phyloP scores from a whole-genome alignment of 176 grass and related monocot species.

The Chloris gayana region DNA sequence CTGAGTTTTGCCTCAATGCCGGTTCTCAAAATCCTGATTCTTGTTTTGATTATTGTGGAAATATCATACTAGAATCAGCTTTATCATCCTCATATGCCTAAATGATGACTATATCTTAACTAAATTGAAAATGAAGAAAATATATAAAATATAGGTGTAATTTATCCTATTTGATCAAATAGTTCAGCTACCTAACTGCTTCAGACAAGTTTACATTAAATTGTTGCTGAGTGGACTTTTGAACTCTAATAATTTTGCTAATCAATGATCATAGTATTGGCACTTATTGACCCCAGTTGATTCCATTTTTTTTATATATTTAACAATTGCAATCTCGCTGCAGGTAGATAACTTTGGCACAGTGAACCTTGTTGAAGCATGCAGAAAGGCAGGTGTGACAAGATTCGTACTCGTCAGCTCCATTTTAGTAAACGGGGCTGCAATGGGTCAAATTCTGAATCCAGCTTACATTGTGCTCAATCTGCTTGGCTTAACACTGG shows the following conservation, averaged over 20 bases:
- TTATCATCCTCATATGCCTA: background rate
- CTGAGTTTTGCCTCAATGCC: background rate
- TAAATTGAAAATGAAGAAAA: background rate
- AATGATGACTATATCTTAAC: background rate
- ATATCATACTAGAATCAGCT: background rate
- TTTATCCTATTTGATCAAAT: background rate
- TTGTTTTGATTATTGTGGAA: background rate
- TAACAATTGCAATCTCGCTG: constrained; percentile 9
- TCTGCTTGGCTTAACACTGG: constrained; percentile 62
- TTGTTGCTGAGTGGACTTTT: background rate
- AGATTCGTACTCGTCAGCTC: constrained; percentile 73
- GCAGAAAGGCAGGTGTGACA: constrained; percentile 56
- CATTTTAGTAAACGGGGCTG: constrained; percentile 66
- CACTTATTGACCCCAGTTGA: background rate
- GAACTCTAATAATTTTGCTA: background rate
- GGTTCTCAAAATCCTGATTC: background rate
- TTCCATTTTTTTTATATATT: background rate
- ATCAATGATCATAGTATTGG: background rate
- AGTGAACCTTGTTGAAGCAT: constrained; percentile 77
- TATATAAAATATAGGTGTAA: too few species aligned
- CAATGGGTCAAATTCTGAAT: constrained; percentile 75
- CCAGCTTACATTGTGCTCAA: constrained; percentile 74
- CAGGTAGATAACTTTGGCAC: constrained; percentile 82
- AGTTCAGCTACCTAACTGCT: background rate
- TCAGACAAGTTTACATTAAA: background rate